Base-by-base conservation (phyloP, 2,329 filamentous ascomycete genomes). In the Hypoxylon sp. region DNA sequence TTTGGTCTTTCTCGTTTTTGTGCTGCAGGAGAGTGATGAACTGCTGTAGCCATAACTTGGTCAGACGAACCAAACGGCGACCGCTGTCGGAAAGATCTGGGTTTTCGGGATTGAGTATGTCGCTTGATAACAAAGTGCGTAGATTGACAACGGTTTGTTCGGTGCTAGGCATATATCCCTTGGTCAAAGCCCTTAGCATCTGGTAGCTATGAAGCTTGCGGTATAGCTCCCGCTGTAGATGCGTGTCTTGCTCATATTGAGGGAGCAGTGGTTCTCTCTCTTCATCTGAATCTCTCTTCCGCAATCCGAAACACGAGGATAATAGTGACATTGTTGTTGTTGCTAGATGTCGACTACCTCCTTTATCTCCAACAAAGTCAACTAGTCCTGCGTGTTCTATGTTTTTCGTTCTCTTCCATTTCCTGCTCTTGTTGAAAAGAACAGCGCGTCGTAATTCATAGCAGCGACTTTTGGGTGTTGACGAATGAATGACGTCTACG, bases 151-250 rank as follows among this genome's bases (percentile, higher is more conserved):
- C 88, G 61, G 81, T 68, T 70, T 97, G 93, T 62, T 94, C 87
- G 7, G 89, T 97, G 4, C 90, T 94, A 35, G 93, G 93, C 88
- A 97, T 92, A 72, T 86, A 97, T 4, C 93, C 93, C 65, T 90
- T 83, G 1, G 83, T 82, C 7, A 97, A 70, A 45, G 93, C 93
- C 43, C 89, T 83, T 19, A 91, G 69, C 88, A 96, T 96, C 77
- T 96, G 91, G 68, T 96, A 97, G 17, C 87, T 87, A 73, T 96
- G 93, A 54, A 97, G 81, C 78, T 96, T 97, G 71, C 93, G 86
- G 66, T 93, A 90, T 51, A 96, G 80, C 63, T 85, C 79, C 36
- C 85, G 80, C 78, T 96, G 90, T 44, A 92, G 75, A 21, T 78
- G 74, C 1, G 92, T 96, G 64, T 94, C 90, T 70, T 95, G 88